A percentile compares a stretch with the other conserved stretches of the same genome.
These are phyloP conservation scores for Phyllostachys edulis DNA, from an alignment of 176 grass and related monocot genomes.

Conservation along the genomic window DNA sequence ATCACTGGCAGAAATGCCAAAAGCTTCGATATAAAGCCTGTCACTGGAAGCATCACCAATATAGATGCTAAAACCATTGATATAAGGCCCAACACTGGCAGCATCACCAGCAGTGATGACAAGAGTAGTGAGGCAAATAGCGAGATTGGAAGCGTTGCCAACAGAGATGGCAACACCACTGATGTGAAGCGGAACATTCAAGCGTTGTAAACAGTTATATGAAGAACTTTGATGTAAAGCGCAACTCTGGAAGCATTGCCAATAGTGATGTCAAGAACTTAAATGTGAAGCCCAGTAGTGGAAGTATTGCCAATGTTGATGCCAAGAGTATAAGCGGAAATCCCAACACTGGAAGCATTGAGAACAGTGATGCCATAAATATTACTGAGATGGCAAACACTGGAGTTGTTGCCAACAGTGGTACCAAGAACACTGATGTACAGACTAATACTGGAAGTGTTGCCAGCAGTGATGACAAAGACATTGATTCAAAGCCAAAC, in stretches of 20 bases:
- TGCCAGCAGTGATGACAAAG: background rate
- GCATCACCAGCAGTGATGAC: conserved; percentile 28
- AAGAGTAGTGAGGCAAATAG: conserved; percentile 24
- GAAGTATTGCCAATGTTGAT: conserved; percentile 26
- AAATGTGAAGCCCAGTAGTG: conserved; percentile 37
- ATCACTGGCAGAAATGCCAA: conserved; percentile 17
- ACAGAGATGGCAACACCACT: conserved; percentile 33
- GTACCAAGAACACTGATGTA: conserved; percentile 16
- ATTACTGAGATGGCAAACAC: conserved; percentile 6
- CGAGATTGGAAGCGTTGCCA: background rate
- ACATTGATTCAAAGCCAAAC: conserved; percentile 37
- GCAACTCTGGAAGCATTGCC: conserved; percentile 24
- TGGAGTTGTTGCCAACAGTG: conserved; percentile 28
- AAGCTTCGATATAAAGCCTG: conserved; percentile 31
- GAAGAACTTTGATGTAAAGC: conserved; percentile 50
- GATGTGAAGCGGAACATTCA: conserved; percentile 39
- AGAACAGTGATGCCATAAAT: conserved; percentile 24
- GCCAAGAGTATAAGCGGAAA: conserved; percentile 18
- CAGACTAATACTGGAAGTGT: conserved; percentile 37
- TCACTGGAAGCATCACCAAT: conserved; percentile 5
- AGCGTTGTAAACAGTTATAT: conserved; percentile 54
- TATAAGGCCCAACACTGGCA: conserved; percentile 25
- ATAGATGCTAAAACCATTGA: conserved; percentile 30
- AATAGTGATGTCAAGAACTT: conserved; percentile 34
- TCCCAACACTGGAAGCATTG: background rate